phyloP scores from a whole-genome alignment of 2,329 filamentous ascomycete genomes.

The Blastomyces parvus region DNA sequence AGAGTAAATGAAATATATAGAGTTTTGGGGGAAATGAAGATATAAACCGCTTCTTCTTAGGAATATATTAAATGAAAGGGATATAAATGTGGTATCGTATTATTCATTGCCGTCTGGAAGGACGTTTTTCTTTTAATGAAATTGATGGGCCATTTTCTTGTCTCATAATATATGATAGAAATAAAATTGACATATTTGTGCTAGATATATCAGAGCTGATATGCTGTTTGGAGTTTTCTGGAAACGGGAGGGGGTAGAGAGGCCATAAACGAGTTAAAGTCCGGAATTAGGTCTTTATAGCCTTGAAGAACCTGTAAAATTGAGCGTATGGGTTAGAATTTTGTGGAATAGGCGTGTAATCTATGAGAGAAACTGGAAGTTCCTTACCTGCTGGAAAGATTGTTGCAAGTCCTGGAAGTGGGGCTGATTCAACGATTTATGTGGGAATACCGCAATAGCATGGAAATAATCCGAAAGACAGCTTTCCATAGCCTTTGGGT shows the following conservation, averaged over 20 bases:
- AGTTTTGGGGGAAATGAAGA: background rate
- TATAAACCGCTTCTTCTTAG: background rate
- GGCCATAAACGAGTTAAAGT: slow-evolving; percentile 38
- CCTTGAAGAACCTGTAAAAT: slow-evolving; percentile 34
- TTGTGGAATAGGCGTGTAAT: background rate
- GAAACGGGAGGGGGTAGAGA: slow-evolving; percentile 32
- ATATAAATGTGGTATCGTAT: slow-evolving; percentile 4
- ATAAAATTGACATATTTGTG: background rate
- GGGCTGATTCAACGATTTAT: slow-evolving; percentile 54
- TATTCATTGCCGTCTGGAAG: slow-evolving; percentile 2
- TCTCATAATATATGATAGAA: background rate
- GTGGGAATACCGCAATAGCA: slow-evolving; percentile 63
- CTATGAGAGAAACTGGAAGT: background rate
- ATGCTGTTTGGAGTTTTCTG: slow-evolving; percentile 35
- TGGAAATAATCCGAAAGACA: slow-evolving; percentile 72
- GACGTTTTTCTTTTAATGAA: background rate
- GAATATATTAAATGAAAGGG: slow-evolving; percentile 1
- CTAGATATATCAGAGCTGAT: slow-evolving; percentile 30
- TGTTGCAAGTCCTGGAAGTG: slow-evolving; percentile 52
- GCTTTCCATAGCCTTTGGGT: slow-evolving; percentile 86
- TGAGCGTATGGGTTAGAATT: slow-evolving; percentile 9
- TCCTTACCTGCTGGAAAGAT: slow-evolving; percentile 64
- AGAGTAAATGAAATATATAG: slow-evolving; percentile 1
- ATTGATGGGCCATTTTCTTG: background rate
- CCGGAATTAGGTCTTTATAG: slow-evolving; percentile 40